A percentile compares a stretch with the other conserved stretches of the same genome.
Evolutionary conservation across 2,329 filamentous ascomycete species (phyloP).

Genomic region (Gliomastix tumulicola): DNA sequence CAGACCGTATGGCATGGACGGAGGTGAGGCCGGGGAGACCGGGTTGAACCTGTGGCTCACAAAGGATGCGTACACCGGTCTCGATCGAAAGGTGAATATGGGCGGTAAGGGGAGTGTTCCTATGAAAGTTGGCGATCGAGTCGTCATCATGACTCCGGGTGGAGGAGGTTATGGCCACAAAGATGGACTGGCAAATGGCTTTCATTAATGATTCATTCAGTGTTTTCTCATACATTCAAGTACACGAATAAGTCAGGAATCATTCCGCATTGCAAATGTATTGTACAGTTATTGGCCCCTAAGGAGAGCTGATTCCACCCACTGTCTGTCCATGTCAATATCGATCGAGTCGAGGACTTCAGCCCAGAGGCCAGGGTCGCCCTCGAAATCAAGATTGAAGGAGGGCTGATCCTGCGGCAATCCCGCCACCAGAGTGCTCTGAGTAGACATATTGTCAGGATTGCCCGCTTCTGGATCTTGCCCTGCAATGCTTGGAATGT

Average conservation of each 20-base stretch:
- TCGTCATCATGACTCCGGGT: conserved; percentile 25
- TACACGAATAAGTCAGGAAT: no score
- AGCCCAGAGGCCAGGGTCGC: background rate
- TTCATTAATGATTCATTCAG: no score
- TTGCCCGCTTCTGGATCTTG: background rate
- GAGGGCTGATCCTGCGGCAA: background rate
- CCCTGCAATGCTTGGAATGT: background rate
- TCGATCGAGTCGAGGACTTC: background rate
- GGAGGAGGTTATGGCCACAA: conserved; percentile 22
- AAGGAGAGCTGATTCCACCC: background rate
- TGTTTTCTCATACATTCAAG: no score
- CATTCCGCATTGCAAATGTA: no score
- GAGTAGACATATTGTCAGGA: background rate
- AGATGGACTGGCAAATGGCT: no score
- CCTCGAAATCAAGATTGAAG: background rate
- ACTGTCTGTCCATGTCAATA: background rate
- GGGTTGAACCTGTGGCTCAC: conserved; percentile 19
- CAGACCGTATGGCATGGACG: conserved; percentile 23
- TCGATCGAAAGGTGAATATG: conserved; percentile 15
- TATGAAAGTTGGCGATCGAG: conserved; percentile 20
- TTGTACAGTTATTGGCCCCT: no score
- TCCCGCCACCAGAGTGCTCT: no score
- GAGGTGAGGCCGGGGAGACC: conserved; percentile 15
- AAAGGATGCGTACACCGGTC: conserved; percentile 13
- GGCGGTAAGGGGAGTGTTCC: conserved; percentile 21